Evolutionary conservation across 495 filamentous ascomycete species (phyloP), one percentile per base, ranked within the genome.

Genomic region (Trichoderma orchidacearum): DNA sequence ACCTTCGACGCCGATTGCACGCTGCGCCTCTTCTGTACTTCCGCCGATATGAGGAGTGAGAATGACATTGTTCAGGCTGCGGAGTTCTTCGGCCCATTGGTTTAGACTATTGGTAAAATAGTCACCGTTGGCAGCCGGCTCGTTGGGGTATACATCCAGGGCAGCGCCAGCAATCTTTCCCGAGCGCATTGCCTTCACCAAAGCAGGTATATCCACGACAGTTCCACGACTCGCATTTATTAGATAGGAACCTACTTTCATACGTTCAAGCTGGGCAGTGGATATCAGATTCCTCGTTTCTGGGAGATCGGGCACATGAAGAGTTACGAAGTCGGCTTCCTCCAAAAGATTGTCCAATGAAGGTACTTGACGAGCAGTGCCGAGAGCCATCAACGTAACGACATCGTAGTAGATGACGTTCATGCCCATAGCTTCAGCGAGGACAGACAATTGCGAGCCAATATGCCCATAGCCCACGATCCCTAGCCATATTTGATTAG

Each of bases 391-490:
- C 53, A 96, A 74, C 62, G 89, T 93, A 52, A 94, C 69, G 8
- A 94, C 81, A 70, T 99, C 94, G 65, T 92, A 96, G 75, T 93
- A 97, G 61, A 96, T 85, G 58, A 99, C 93, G 2, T 77, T 82
- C 90, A 99, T 96, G 27, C 94, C 92, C 87, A 99, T 94, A 21
- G 92, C 83, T 70, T 99, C 94, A 23, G 92, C 90, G 53, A 99
- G 76, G 34, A 99, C 94, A 1, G 92, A 96, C 52, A 99, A 76
- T 68, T 99, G 94, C 54, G 88, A 92, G 59, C 94, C 94, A 63
- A 99, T 97, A 63, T 99, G 94, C 51, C 94, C 94, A 66, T 99
- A 97, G 18, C 94, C 94, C 58, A 99, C 82, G 56, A 99, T 97
- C 53, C 89, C 85, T 84, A 61, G 21, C 9, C 32, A 35, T 54